Conservation (phyloP, 768 basidiomycete species). For the Kwoniella heveanensis region DNA sequence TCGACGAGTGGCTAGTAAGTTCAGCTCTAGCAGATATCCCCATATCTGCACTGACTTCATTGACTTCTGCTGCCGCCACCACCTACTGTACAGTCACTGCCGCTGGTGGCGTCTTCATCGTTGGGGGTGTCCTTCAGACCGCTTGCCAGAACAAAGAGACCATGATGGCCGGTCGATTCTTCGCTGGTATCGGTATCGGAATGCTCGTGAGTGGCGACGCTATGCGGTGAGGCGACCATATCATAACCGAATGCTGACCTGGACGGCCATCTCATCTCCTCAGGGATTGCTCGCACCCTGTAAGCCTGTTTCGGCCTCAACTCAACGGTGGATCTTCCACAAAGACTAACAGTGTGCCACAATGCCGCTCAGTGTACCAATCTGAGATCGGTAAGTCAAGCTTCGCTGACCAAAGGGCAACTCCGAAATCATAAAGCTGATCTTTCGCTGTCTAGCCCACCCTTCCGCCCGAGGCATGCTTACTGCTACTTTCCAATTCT, state of each 20-base stretch:
- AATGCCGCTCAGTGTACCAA: constrained; percentile 66
- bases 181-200: constrained; percentile 57
- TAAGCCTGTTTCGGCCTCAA: constrained; percentile 51
- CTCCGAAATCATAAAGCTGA: not conserved
- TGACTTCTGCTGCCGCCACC: no score
- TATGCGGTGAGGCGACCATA: constrained; percentile 65
- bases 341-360: no score
- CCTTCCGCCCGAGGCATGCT: constrained; percentile 67
- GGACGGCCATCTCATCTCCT: no score
- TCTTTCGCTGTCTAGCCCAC: constrained; percentile 59
- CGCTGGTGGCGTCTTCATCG: constrained; percentile 19
- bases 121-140: constrained; percentile 33
- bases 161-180: constrained; percentile 34
- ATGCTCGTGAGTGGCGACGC: constrained; percentile 60
- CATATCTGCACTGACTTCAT: no score
- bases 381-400: constrained; percentile 59
- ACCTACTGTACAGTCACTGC: constrained; percentile 7
- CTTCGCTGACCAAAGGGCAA: no score
- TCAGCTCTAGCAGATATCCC: no score
- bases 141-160: constrained; percentile 32
- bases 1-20: constrained; percentile 17
- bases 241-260: no score
- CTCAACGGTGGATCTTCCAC: constrained; percentile 46
- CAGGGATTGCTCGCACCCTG: constrained; percentile 55
- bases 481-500: constrained; percentile 28